These are phyloP conservation scores for Xerocomellus chrysenteron DNA, from an alignment of 768 basidiomycete genomes.

Conservation along the genomic window DNA sequence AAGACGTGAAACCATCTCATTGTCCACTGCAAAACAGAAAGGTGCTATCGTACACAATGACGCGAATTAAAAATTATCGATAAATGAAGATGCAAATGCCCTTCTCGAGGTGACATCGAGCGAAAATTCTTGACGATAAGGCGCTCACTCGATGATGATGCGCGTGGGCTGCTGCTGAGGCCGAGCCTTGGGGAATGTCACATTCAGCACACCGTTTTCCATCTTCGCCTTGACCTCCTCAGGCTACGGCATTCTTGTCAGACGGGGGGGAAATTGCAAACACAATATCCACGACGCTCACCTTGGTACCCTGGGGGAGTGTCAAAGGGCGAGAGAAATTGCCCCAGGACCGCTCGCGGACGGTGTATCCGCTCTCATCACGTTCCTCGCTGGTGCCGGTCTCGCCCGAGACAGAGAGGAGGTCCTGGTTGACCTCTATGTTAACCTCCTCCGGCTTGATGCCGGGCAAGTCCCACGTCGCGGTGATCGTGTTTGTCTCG, in stretches of 20 bases:
- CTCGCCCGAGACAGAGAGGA: no score
- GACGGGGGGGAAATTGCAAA: not conserved
- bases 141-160: slow-evolving; percentile 34
- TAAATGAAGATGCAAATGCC: not conserved
- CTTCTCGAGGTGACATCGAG: not conserved
- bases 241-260: slow-evolving; percentile 15
- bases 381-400: no score
- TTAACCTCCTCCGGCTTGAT: no score
- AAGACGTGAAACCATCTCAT: not conserved
- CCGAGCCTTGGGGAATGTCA: slow-evolving; percentile 52
- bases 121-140: no score
- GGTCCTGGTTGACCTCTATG: no score
- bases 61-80: not conserved
- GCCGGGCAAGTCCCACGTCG: no score
- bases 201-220: slow-evolving; percentile 51
- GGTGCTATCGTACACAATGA: not conserved
- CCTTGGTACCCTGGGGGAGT: slow-evolving; percentile 50
- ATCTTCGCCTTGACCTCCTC: slow-evolving; percentile 43
- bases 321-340: no score
- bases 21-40: not conserved
- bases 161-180: slow-evolving; percentile 43
- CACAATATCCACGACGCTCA: slow-evolving; percentile 12
- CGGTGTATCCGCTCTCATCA: no score
- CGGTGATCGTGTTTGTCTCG: no score
- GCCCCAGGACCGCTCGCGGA: no score